Conservation (phyloP, 2,329 filamentous ascomycete species). For the Rutstroemia sp. region DNA sequence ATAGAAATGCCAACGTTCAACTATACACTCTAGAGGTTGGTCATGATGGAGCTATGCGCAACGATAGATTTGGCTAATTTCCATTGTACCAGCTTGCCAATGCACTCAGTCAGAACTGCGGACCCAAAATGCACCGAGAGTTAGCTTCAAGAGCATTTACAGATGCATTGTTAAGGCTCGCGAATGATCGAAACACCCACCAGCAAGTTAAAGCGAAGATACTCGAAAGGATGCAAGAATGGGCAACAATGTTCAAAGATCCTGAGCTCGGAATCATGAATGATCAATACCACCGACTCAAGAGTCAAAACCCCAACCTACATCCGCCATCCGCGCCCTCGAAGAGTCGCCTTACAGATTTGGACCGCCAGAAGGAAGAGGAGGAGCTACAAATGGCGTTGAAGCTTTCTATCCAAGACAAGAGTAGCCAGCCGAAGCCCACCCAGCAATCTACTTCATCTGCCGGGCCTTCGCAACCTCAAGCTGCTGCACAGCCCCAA, state of each 20-base stretch:
- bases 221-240: constrained; percentile 90
- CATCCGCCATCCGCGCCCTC: constrained; percentile 87
- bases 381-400: constrained; percentile 96
- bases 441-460: constrained; percentile 30
- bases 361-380: constrained; percentile 90
- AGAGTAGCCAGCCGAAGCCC: constrained; percentile 48
- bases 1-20: constrained; percentile 73
- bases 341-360: constrained; percentile 83
- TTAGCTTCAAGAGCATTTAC: constrained; percentile 71
- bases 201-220: constrained; percentile 97
- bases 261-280: constrained; percentile 96
- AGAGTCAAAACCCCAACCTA: constrained; percentile 76
- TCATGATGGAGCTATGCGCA: neutral
- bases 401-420: constrained; percentile 86
- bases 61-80: constrained; percentile 8
- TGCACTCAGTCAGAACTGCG: constrained; percentile 66
- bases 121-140: constrained; percentile 60
- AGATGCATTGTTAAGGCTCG: constrained; percentile 82
- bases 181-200: constrained; percentile 91
- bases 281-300: constrained; percentile 83
- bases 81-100: constrained; percentile 51
- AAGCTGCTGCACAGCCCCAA: constrained; percentile 38
- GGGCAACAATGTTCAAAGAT: constrained; percentile 92
- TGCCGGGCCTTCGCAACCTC: constrained; percentile 32
- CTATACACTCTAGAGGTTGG: constrained; percentile 62